Conservation (phyloP, 768 basidiomycete species). For the Lyophyllum decastes region DNA sequence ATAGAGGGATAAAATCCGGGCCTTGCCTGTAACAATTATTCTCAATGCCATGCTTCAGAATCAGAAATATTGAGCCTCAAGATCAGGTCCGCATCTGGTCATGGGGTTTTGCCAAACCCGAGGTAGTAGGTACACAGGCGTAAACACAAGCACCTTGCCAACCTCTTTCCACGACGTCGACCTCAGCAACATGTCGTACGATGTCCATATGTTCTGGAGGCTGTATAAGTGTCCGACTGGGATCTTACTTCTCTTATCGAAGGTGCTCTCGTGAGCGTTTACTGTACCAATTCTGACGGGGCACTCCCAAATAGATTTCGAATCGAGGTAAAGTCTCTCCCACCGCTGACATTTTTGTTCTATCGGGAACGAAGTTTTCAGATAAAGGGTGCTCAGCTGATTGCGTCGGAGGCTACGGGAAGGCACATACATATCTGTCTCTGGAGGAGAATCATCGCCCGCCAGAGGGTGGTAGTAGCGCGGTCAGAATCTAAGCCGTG, state of each 20-base stretch:
- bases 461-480: not conserved
- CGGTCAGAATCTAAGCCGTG: constrained; percentile 10
- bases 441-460: not conserved
- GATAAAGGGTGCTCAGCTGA: not conserved
- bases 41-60: constrained; percentile 34
- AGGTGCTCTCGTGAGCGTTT: not conserved
- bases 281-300: not conserved
- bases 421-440: not conserved
- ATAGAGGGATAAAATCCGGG: not conserved
- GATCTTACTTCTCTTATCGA: not conserved
- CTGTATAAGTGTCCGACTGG: not conserved
- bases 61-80: not conserved
- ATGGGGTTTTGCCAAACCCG: not conserved
- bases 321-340: not conserved
- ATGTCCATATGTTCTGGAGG: not conserved
- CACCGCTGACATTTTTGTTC: not conserved
- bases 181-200: not conserved
- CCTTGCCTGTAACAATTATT: constrained; percentile 61
- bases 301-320: not conserved
- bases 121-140: not conserved
- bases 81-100: not conserved
- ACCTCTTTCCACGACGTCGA: not conserved
- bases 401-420: too few relatives aligned
- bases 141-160: not conserved
- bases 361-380: not conserved